A percentile compares a stretch with the other conserved stretches of the same genome.
Evolutionary conservation across 768 basidiomycete genomes (phyloP).

Genomic region (Pleurotus tuber-regium): DNA sequence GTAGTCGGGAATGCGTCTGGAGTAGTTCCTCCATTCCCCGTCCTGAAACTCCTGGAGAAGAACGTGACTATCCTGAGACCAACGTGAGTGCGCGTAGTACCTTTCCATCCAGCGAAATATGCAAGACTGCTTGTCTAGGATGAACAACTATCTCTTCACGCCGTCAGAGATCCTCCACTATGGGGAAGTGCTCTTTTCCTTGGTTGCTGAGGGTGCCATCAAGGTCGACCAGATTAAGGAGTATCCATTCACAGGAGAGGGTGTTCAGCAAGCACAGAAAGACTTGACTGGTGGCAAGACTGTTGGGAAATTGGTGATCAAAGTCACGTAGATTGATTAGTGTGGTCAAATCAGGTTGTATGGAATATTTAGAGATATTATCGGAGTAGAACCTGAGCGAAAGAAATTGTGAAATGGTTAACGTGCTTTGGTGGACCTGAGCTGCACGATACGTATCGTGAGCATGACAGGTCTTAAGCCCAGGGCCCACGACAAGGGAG

Average conservation of each 20-base stretch:
- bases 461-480: background rate
- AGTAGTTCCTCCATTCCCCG: slow-evolving; percentile 69
- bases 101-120: background rate
- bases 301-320: slow-evolving; percentile 83
- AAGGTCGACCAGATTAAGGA: slow-evolving; percentile 70
- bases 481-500: slow-evolving; percentile 3
- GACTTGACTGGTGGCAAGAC: slow-evolving; percentile 80
- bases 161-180: slow-evolving; percentile 73
- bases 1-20: slow-evolving; percentile 93
- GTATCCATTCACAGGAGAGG: slow-evolving; percentile 84
- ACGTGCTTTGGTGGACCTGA: slow-evolving; percentile 1
- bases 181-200: slow-evolving; percentile 56
- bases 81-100: slow-evolving; percentile 43
- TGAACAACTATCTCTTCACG: slow-evolving; percentile 71
- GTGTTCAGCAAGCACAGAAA: slow-evolving; percentile 69
- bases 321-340: slow-evolving; percentile 46
- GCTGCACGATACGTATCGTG: no score
- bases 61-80: slow-evolving; percentile 79
- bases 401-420: background rate
- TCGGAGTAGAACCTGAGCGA: no score
- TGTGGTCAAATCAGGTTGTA: no score
- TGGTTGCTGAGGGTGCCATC: slow-evolving; percentile 56
- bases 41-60: slow-evolving; percentile 73
- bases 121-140: slow-evolving; percentile 32
- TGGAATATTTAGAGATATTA: no score